Conservation (phyloP, 1,284 basidiomycete genomes). For the Quambalaria eucalypti region DNA sequence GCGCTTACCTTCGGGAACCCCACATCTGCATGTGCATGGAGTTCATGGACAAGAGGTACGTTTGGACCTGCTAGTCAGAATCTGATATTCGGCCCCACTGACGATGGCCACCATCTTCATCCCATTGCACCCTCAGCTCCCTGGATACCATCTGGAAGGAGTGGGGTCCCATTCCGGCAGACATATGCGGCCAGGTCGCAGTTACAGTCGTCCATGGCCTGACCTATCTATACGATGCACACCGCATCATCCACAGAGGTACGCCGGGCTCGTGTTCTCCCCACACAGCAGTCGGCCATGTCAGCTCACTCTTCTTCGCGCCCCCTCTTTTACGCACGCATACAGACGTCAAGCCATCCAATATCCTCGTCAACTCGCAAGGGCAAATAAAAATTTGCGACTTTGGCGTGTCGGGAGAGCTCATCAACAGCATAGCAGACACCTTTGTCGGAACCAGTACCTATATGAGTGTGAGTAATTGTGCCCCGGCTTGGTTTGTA, state of each 20-base stretch:
- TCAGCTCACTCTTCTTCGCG: not conserved
- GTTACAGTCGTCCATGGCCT: slow-evolving; percentile 85
- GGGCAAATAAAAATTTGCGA: slow-evolving; percentile 98
- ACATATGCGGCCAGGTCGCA: slow-evolving; percentile 81
- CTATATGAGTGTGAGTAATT: slow-evolving; percentile 87
- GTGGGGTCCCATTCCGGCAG: slow-evolving; percentile 78
- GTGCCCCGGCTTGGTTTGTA: too few relatives aligned
- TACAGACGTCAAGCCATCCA: slow-evolving; percentile 94
- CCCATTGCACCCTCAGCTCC: slow-evolving; percentile 46
- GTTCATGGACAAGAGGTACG: slow-evolving; percentile 66
- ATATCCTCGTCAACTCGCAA: slow-evolving; percentile 84
- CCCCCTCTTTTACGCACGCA: not conserved
- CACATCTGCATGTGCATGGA: slow-evolving; percentile 99
- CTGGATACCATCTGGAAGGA: slow-evolving; percentile 86
- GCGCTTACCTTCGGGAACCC: slow-evolving; percentile 87
- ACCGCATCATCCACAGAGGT: slow-evolving; percentile 99
- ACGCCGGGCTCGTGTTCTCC: not conserved
- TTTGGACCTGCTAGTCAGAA: too few relatives aligned
- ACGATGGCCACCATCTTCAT: not conserved
- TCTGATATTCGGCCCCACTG: too few relatives aligned
- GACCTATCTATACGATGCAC: slow-evolving; percentile 95
- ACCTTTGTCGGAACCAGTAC: slow-evolving; percentile 97
- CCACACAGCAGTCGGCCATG: slow-evolving; percentile 29
- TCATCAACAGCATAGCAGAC: slow-evolving; percentile 96
- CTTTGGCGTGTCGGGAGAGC: slow-evolving; percentile 94